Evolutionary conservation across 768 basidiomycete genomes (phyloP), one percentile per base, ranked within the genome.

Genomic region (Xerocomellus chrysenteron): DNA sequence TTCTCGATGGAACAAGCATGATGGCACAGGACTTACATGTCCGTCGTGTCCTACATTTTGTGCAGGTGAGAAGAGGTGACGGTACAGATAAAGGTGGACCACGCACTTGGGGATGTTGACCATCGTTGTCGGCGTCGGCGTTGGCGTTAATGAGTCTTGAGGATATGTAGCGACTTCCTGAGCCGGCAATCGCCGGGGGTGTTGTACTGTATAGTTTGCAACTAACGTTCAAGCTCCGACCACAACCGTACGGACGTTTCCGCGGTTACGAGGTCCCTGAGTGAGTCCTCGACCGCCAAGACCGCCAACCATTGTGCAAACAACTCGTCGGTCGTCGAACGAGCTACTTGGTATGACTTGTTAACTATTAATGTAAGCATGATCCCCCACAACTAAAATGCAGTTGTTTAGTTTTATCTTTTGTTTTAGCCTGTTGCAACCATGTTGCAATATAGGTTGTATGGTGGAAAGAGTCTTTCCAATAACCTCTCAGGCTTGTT

Each of bases 101-200:
- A 82, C 90, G 66, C 66, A 92, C 92, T 95, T 95, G 73, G 92
- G 93, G 66, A 95, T 86, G 83, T 94, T 94, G 79, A 95, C 92
- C 92, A 95, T 95, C 57, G 74, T 64, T 54, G 65, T 65, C 67
- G 67, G 67, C 66, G 75, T 71, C 51, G 64, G 55, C 54, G 57
- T 46, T 57, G 58, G 49, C 56, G 61, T 59, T 32, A 50, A 42
- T 37, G 12, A 47, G 46, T 62, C 52, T 61, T 44, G 56, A 50
- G 45, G 56, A 55, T 58, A 47, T 59, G 21, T 59, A 45, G 53
- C 55, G 39, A 5, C 26, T 28, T 5, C 26, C 26, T 28, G 26
- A 5, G 26, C 26, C 63, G 69, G 68, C 58, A 65, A 70, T 69
- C 65, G 59, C 68, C 66, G 62, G 50, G 36, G 4, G 40, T 41